These are phyloP conservation scores for Calonectria multiphialidica DNA, from an alignment of 2,329 filamentous ascomycete genomes.

Conservation along the genomic window DNA sequence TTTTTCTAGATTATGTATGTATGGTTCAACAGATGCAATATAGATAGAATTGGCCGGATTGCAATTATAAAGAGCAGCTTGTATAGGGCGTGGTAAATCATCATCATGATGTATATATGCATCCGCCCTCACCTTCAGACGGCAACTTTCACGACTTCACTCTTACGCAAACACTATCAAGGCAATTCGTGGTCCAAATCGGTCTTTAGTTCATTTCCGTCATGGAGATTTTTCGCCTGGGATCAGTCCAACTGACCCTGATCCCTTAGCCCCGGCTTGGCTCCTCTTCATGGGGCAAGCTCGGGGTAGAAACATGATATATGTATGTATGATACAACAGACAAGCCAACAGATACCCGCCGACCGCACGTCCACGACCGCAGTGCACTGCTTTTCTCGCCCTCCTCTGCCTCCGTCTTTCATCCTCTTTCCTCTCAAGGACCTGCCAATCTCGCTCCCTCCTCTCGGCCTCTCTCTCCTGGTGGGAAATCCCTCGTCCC, in stretches of 20 bases:
- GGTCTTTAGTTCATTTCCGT: conserved; percentile 27
- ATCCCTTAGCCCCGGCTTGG: conserved; percentile 8
- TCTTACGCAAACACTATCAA: not conserved
- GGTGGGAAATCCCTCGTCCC: conserved; percentile 6
- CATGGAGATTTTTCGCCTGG: conserved; percentile 20
- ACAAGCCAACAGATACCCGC: conserved; percentile 8
- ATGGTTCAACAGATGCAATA: not conserved
- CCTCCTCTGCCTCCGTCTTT: not conserved
- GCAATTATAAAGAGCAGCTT: not conserved
- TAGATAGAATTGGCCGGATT: not conserved
- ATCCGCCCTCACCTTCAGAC: not conserved
- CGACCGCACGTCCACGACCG: conserved; percentile 7
- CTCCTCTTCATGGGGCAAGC: not conserved
- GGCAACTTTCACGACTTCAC: not conserved
- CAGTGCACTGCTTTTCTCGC: conserved; percentile 27
- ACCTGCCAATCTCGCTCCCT: conserved; percentile 41
- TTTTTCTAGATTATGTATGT: not conserved
- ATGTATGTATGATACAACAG: conserved; percentile 41
- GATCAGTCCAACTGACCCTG: conserved; percentile 19
- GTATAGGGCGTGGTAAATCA: not conserved
- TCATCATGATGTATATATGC: not conserved
- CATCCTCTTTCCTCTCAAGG: conserved; percentile 10
- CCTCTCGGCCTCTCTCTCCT: not conserved
- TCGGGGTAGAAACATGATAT: conserved; percentile 31
- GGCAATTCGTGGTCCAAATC: conserved; percentile 8